Evolutionary conservation across 352 stramenopile species (phyloP), one percentile per base, ranked within the genome.

Genomic region (Thalassiosira exigua): DNA sequence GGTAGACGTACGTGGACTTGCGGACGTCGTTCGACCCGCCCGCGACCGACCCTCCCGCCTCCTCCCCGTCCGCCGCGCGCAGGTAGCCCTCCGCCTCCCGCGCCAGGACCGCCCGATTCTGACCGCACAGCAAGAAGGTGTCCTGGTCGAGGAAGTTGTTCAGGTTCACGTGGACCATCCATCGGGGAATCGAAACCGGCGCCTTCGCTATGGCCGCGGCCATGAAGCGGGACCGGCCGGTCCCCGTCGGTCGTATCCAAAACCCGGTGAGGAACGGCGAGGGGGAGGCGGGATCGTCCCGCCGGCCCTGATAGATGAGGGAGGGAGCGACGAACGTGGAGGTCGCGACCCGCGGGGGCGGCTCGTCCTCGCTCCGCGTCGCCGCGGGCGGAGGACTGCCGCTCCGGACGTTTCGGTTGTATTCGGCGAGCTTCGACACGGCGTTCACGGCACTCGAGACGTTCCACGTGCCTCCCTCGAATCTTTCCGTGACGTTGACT

Each of bases 61-160:
- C 2, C 17, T 52, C 29, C 12, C 36, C 33, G 26, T 42, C 29
- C 70, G 75, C 24, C 24, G 79, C 24, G 39, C 67, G 29, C 24
- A 73, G 36, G 12, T 78, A 42, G 27, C 64, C 69, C 33, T 86
- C 69, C 26, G 79, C 81, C 74, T 91, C 85, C 24, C 39, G 51
- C 7, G 44, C 42, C 27, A 91, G 54, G 52, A 91, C 75, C 46
- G 69, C 54, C 50, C 50, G 60, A 48, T 91, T 76, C 53, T 89
- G 81, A 5, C 79, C 82, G 17, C 71, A 73, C 14, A 91, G 33
- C 0, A 91, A 60, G 68, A 79, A 79, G 0, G 85, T 91, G 72
- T 91, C 85, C 66, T 91, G 85, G 44, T 91, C 85, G n/a, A 91
- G 57, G 60, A 91, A 91, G 41, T 87, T 86, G 51, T 88, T 81